These are phyloP conservation scores for Backusella westeae DNA, from an alignment of 192 early-diverging fungal genomes.

Conservation along the genomic window DNA sequence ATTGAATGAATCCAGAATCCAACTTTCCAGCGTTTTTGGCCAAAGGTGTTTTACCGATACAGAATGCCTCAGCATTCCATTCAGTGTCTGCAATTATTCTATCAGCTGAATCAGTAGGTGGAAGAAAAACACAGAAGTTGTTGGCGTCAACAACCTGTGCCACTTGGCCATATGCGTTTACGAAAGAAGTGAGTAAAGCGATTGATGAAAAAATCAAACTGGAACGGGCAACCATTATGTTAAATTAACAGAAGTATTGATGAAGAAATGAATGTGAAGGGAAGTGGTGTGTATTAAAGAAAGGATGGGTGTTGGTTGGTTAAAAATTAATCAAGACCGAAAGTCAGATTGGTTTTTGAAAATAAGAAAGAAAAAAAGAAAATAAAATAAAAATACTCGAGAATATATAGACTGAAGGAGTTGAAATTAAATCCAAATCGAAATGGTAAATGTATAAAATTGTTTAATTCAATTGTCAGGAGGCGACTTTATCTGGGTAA, in stretches of 20 bases:
- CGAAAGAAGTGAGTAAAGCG: not conserved
- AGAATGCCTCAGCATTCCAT: conserved; percentile 43
- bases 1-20: conserved; percentile 45
- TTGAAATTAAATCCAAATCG: conserved; percentile 4
- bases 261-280: not conserved
- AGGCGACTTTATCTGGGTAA: not conserved
- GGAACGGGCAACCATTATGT: conserved; percentile 4
- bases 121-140: conserved; percentile 43
- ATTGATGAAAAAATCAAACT: conserved; percentile 13
- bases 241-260: not conserved
- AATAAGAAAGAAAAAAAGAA: conserved; percentile 9
- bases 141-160: conserved; percentile 32
- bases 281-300: not conserved
- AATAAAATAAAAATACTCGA: not conserved
- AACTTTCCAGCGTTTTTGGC: conserved; percentile 40
- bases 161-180: conserved; percentile 11
- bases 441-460: conserved; percentile 4
- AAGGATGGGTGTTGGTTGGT: not conserved
- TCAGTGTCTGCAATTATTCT: conserved; percentile 43
- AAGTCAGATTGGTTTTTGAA: not conserved
- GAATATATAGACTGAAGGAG: conserved; percentile 8
- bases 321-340: not conserved
- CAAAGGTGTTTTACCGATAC: conserved; percentile 30
- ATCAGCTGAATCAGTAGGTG: conserved; percentile 37
- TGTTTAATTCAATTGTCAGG: conserved; percentile 2